phyloP scores from a whole-genome alignment of 768 basidiomycete genomes.

The Lactarius tabidus region DNA sequence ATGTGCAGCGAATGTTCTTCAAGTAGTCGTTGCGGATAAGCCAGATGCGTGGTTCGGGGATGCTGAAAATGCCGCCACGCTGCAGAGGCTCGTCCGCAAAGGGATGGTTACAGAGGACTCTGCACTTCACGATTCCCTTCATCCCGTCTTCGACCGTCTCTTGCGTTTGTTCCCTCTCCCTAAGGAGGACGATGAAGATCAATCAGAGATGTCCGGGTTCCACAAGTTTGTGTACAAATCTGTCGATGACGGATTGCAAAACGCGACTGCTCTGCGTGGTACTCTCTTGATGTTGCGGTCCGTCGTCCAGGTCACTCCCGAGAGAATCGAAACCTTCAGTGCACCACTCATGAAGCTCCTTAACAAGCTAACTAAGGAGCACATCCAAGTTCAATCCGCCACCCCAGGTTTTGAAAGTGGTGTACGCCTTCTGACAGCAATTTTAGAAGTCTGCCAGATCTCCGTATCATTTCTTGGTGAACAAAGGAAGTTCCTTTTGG shows the following conservation, averaged over 20 bases:
- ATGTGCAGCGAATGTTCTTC: constrained; percentile 83
- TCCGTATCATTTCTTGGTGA: constrained; percentile 83
- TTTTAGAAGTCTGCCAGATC: constrained; percentile 81
- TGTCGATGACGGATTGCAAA: constrained; percentile 75
- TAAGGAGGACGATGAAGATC: constrained; percentile 67
- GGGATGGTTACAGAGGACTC: constrained; percentile 79
- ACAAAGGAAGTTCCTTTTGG: constrained; percentile 76
- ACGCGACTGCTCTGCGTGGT: constrained; percentile 67
- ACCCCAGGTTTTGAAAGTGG: constrained; percentile 50
- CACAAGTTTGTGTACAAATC: constrained; percentile 70
- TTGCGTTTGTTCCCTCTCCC: constrained; percentile 73
- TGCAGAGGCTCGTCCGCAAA: constrained; percentile 84
- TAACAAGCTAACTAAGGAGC: constrained; percentile 83
- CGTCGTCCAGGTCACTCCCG: constrained; percentile 73
- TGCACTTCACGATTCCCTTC: constrained; percentile 72
- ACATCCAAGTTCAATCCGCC: constrained; percentile 41
- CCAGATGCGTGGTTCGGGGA: constrained; percentile 73
- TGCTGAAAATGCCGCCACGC: constrained; percentile 56
- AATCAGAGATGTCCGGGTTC: constrained; percentile 68
- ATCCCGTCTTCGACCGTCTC: constrained; percentile 79
- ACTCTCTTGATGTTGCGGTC: constrained; percentile 85
- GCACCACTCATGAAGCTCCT: constrained; percentile 76
- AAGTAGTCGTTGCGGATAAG: constrained; percentile 80
- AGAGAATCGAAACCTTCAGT: constrained; percentile 79
- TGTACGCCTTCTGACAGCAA: constrained; percentile 65